phyloP scores from a whole-genome alignment of 768 basidiomycete genomes.

The Boletus patriciae region DNA sequence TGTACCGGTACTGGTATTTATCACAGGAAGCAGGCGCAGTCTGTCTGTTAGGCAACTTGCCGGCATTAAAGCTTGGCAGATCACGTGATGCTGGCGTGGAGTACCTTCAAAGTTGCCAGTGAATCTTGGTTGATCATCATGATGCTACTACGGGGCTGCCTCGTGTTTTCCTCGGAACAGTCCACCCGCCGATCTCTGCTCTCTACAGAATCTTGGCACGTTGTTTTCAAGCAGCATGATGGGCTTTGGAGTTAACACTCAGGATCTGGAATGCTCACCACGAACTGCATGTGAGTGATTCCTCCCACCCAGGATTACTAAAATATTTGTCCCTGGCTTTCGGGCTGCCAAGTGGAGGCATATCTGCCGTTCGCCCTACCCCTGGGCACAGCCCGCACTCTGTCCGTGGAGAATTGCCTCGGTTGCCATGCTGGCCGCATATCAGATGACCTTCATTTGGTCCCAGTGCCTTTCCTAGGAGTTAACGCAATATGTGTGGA shows the following conservation, averaged over 20 bases:
- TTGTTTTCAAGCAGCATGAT: neutral
- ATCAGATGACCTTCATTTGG: neutral
- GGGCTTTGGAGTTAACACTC: neutral
- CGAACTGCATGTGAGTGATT: neutral
- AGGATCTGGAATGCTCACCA: neutral
- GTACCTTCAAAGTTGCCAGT: too few species aligned
- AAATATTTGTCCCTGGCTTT: neutral
- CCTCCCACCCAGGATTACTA: too few species aligned
- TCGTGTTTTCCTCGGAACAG: neutral
- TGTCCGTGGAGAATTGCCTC: neutral
- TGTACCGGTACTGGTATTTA: slow-evolving; percentile 1
- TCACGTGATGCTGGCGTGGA: neutral
- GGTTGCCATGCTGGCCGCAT: neutral
- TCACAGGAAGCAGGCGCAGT: neutral
- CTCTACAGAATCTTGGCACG: neutral
- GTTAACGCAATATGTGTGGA: neutral
- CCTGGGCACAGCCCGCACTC: neutral
- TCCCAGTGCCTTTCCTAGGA: neutral
- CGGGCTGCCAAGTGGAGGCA: slow-evolving; percentile 7
- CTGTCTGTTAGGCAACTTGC: neutral
- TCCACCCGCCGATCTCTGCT: neutral
- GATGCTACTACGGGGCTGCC: too few species aligned
- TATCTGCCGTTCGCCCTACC: slow-evolving; percentile 1
- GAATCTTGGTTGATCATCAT: too few species aligned
- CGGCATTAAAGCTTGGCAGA: neutral